Evolutionary conservation across 2,329 filamentous ascomycete species (phyloP), one percentile per base, ranked within the genome.

Genomic region (Iodosphaeria phyllophila): DNA sequence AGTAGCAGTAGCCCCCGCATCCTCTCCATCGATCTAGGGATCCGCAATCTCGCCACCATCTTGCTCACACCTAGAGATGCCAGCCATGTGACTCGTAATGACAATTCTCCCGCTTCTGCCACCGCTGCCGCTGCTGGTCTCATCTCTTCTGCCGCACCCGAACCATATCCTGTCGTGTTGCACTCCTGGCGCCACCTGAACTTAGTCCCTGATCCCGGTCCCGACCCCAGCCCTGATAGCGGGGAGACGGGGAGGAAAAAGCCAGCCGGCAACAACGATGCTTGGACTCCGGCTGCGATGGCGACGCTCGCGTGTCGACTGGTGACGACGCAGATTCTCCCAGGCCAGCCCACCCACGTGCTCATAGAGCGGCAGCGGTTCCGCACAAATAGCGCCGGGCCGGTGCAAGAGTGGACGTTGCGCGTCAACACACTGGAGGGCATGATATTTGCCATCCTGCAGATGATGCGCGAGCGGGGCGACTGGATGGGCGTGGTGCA

Each of bases 1-100:
- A n/a, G n/a, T n/a, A n/a, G n/a, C n/a, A n/a, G n/a, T n/a, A n/a
- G n/a, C n/a, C n/a, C n/a, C 30, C 54, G 35, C 58, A 58, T 89
- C 13, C 46, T 89, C 17, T 84, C 77, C 42, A 74, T 91, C 32
- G 80, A 91, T 44, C 75, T 89, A 67, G 80, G 80, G 4, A 76
- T 91, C 35, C 69, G 68, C 21, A 91, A 91, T 43, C 54, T 91
- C 4, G 79, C 78, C 1, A 80, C 70, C 42, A 77, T 75, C 34
- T 58, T 79, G 31, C 46, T 78, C 15, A 35, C 39, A 4, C 39
- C 32, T 8, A n/a, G 25, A 6, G 25, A 20, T 10, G 20, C 25
- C 6, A n/a, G 19, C 13, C 21, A 13, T 9, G 11, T 27, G n/a
- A 5, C 19, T 13, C 19, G 5, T 16, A 2, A 27, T 22, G 9